Evolutionary conservation across 176 grass and related monocot genomes (phyloP).

Genomic region (Musa acuminata): DNA sequence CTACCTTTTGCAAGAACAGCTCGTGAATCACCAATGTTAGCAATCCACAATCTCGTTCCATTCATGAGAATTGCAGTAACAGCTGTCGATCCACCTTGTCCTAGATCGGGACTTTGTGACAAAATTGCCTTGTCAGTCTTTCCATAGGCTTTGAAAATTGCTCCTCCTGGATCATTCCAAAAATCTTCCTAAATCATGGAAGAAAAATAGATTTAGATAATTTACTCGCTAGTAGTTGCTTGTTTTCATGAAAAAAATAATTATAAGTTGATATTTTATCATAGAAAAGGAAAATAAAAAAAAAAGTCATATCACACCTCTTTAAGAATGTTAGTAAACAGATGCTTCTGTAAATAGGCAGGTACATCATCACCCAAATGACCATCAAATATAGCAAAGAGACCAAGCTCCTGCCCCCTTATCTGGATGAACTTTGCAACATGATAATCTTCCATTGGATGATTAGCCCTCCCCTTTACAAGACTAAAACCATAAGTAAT

Average conservation of each 20-base stretch:
- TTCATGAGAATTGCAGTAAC: conserved; percentile 88
- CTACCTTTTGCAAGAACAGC: conserved; percentile 90
- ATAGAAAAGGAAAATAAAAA: not conserved
- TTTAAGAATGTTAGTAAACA: conserved; percentile 32
- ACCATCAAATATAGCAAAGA: conserved; percentile 42
- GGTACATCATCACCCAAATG: conserved; percentile 40
- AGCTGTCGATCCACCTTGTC: conserved; percentile 48
- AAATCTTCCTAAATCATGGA: conserved; percentile 60
- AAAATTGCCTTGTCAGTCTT: conserved; percentile 86
- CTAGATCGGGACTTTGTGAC: conserved; percentile 63
- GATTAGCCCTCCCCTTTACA: conserved; percentile 40
- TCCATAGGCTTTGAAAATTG: conserved; percentile 71
- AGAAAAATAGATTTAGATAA: not conserved
- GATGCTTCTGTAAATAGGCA: conserved; percentile 41
- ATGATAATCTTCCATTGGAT: conserved; percentile 48
- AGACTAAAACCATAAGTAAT: conserved; percentile 36
- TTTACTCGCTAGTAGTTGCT: not conserved
- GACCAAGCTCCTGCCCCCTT: conserved; percentile 28
- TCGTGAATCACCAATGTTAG: conserved; percentile 83
- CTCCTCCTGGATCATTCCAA: conserved; percentile 61
- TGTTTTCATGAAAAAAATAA: conserved; percentile 1
- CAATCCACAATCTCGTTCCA: conserved; percentile 64
- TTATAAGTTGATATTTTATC: not conserved
- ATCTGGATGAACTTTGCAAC: conserved; percentile 30
- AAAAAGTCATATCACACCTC: conserved; percentile 19